Evolutionary conservation across 2,329 filamentous ascomycete genomes (phyloP).

Genomic region (Ophiosphaerella korrae): DNA sequence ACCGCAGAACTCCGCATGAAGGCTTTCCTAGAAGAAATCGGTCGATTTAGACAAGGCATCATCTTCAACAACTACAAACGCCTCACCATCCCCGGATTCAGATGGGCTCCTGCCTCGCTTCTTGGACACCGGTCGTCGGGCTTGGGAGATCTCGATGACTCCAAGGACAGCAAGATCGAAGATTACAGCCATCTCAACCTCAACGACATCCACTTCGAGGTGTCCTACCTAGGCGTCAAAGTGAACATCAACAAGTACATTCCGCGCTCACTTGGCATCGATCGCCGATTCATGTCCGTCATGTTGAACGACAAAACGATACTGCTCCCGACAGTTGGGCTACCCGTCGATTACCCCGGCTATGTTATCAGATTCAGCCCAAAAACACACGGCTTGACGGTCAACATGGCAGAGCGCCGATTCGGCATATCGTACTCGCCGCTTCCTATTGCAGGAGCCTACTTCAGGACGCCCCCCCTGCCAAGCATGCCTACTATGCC

Average conservation of each 20-base stretch:
- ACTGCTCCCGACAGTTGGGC: slow-evolving; percentile 17
- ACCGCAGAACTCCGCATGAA: slow-evolving; percentile 18
- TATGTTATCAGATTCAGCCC: slow-evolving; percentile 13
- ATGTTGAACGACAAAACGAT: slow-evolving; percentile 16
- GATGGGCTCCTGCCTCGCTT: slow-evolving; percentile 15
- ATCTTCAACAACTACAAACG: slow-evolving; percentile 19
- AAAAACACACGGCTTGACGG: slow-evolving; percentile 13
- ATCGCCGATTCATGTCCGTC: slow-evolving; percentile 13
- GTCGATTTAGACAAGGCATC: slow-evolving; percentile 15
- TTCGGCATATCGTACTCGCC: slow-evolving; percentile 15
- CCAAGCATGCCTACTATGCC: background rate
- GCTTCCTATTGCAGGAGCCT: slow-evolving; percentile 1
- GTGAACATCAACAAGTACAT: slow-evolving; percentile 21
- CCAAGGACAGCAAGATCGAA: slow-evolving; percentile 14
- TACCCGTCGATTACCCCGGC: slow-evolving; percentile 18
- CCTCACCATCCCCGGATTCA: slow-evolving; percentile 15
- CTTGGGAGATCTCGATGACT: slow-evolving; percentile 13
- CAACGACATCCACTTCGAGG: slow-evolving; percentile 16
- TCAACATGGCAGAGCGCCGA: slow-evolving; percentile 18
- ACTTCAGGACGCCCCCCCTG: slow-evolving; percentile 5
- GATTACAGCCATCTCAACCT: slow-evolving; percentile 15
- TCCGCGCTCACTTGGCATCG: slow-evolving; percentile 11
- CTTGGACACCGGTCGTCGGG: slow-evolving; percentile 15
- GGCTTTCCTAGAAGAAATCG: slow-evolving; percentile 19
- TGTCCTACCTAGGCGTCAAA: slow-evolving; percentile 10